A percentile compares a stretch with the other conserved stretches of the same genome.
Evolutionary conservation across 345 rosid species (phyloP).

Genomic region (Anastatica hierochuntica): DNA sequence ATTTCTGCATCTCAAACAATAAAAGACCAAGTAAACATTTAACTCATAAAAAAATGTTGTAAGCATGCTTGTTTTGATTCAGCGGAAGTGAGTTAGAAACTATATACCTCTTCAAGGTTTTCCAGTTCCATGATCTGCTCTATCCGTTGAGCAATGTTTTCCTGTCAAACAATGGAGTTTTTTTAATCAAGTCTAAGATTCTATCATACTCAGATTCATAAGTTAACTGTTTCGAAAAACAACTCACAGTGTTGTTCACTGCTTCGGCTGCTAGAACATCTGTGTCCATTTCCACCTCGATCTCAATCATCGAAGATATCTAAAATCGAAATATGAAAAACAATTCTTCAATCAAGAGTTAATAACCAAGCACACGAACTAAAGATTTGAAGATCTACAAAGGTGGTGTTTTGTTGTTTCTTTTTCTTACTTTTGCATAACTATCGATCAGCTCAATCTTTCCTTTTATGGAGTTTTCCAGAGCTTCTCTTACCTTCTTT

Average conservation of each 20-base stretch:
- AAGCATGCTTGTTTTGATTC: background rate
- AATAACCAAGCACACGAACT: no score
- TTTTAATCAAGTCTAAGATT: background rate
- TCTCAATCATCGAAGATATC: constrained; percentile 98
- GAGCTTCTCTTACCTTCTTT: constrained; percentile 69
- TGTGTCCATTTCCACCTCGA: constrained; percentile 87
- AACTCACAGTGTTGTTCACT: constrained; percentile 60
- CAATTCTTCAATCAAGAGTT: background rate
- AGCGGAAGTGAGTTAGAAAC: no score
- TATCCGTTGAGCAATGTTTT: constrained; percentile 70
- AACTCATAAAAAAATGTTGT: background rate
- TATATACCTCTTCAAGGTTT: constrained; percentile 80
- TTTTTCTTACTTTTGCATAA: constrained; percentile 60
- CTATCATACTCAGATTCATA: background rate
- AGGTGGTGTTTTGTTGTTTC: background rate
- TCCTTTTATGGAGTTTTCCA: constrained; percentile 64
- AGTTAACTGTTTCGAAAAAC: background rate
- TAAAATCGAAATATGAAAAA: constrained; percentile 14
- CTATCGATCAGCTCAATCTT: constrained; percentile 85
- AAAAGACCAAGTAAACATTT: background rate
- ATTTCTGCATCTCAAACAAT: constrained; percentile 41
- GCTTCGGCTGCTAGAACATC: constrained; percentile 97
- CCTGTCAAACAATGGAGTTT: constrained; percentile 34
- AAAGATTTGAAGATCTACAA: background rate
- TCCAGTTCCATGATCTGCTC: constrained; percentile 89